Evolutionary conservation across 306 rosid species (phyloP).

Genomic region (Cicer arietinum): DNA sequence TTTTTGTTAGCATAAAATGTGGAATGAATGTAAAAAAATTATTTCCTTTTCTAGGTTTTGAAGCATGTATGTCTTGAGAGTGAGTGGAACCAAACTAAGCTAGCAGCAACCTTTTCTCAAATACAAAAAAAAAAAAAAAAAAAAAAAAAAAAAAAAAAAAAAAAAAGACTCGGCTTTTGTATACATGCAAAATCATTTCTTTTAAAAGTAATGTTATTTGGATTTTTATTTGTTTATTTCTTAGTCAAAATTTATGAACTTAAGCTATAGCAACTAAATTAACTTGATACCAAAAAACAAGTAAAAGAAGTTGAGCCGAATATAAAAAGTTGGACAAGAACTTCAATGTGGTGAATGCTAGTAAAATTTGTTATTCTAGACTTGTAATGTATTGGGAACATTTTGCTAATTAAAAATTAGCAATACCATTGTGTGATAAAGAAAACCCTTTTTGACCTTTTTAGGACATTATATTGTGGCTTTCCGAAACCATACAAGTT

Average conservation of each 20-base stretch:
- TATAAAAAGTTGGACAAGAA: constrained; percentile 17
- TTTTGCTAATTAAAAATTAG: constrained; percentile 28
- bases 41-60: constrained; percentile 42
- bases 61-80: constrained; percentile 42
- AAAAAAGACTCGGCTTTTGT: constrained; percentile 37
- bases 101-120: constrained; percentile 34
- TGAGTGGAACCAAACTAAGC: constrained; percentile 45
- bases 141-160: too few relatives aligned
- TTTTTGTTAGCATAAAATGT: constrained; percentile 45
- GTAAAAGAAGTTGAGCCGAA: background rate
- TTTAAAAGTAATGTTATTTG: constrained; percentile 37
- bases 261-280: constrained; percentile 17
- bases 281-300: background rate
- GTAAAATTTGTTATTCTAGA: background rate
- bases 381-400: constrained; percentile 23
- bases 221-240: constrained; percentile 24
- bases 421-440: constrained; percentile 20
- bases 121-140: too few relatives aligned
- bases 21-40: constrained; percentile 43
- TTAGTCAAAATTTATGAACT: constrained; percentile 32
- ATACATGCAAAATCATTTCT: constrained; percentile 13
- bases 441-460: constrained; percentile 45
- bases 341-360: constrained; percentile 6
- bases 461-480: constrained; percentile 43
- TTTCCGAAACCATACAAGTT: constrained; percentile 42